Percentiles rank a stretch among this genome's conserved stretches.
Conservation (phyloP, 1,284 basidiomycete species). For the Irpex sp. region DNA sequence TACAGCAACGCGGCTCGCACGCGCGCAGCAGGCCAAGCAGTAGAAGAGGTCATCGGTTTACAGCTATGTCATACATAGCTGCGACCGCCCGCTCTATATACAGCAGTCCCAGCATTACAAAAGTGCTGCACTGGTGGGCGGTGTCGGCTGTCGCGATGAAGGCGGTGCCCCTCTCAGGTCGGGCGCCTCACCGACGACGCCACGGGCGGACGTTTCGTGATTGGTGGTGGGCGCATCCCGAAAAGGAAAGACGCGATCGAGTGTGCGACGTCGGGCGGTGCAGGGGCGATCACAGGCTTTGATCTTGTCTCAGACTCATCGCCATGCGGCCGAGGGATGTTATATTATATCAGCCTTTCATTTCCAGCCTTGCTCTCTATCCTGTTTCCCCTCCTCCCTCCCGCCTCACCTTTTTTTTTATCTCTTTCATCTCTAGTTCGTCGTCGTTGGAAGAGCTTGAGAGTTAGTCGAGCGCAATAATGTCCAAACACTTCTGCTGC, state of each 20-base stretch:
- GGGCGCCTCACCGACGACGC: neutral
- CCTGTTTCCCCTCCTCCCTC: neutral
- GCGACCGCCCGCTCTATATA: neutral
- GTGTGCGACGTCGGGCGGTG: conserved; percentile 8
- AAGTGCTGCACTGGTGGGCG: neutral
- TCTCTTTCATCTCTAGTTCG: neutral
- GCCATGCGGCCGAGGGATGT: conserved; percentile 4
- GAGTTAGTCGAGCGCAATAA: conserved; percentile 2
- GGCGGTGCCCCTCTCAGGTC: neutral
- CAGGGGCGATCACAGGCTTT: conserved; percentile 3
- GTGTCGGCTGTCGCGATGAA: neutral
- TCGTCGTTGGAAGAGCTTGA: neutral
- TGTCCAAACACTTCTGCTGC: conserved; percentile 47
- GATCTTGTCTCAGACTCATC: conserved; percentile 1
- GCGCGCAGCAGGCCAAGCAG: neutral
- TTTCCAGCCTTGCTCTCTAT: neutral
- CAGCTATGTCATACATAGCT: neutral
- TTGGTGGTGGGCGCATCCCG: neutral
- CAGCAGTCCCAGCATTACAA: neutral
- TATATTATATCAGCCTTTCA: conserved; percentile 1
- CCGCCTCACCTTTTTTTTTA: no score
- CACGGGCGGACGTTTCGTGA: neutral
- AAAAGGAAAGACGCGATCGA: conserved; percentile 8
- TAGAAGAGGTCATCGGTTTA: neutral
- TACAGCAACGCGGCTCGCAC: neutral